Evolutionary conservation across 1,284 basidiomycete genomes (phyloP), one percentile per base, ranked within the genome.

Genomic region (Gomphus sp.): DNA sequence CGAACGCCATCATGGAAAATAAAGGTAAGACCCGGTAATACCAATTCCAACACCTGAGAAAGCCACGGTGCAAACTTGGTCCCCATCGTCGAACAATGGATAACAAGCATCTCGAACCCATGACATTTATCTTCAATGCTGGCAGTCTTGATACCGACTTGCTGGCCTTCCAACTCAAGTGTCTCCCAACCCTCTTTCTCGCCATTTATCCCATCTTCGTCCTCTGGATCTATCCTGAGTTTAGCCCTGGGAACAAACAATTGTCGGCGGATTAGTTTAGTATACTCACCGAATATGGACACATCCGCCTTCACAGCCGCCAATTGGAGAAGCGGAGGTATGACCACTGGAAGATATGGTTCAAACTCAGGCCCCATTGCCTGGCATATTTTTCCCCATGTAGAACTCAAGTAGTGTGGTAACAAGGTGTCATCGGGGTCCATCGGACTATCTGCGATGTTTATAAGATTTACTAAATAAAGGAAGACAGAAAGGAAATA

Each of bases 111-210:
- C 64, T 91, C 87, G 64, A 92, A 91, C 2, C 91, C 90, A 65
- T 90, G 85, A 59, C 89, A 89, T 69, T 93, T 93, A 65, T 93
- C 91, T 65, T 91, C 89, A 63, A 93, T 83, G 3, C 84, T 84
- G 0, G 87, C 84, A 1, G 89, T 92, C 59, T 84, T 79, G 61
- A 91, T 87, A 1, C 84, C 85, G n/a, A 90, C 76, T 14, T 82
- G 80, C 56, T 84, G 84, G 0, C 88, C 89, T 56, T 89, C 87
- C 74, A 91, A 80, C 9, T 77, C 75, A 62, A 91, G 77, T 3
- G 82, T 87, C 66, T 90, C 87, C 83, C 86, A 91, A 12, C 87
- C 88, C 43, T 89, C 85, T 11, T 79, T 75, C 25, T 85, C 82
- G 48, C 76, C 76, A 1, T 68, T 66, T 10, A 52, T 50, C 12